These are phyloP conservation scores for Scheffersomyces spartinae DNA, from an alignment of 805 yeast species.

Conservation along the genomic window DNA sequence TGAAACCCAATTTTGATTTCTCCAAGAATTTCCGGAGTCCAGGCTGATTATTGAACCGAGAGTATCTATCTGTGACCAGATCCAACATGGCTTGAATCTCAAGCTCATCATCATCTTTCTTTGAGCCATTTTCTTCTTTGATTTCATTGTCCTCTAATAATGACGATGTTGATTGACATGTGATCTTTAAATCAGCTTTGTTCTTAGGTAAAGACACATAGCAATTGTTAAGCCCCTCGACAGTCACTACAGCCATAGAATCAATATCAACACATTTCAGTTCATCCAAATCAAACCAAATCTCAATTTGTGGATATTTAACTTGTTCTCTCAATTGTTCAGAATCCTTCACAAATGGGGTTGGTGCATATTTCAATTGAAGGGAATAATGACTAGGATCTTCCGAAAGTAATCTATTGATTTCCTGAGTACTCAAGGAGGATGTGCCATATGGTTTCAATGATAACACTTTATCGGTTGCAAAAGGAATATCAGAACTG, in stretches of 20 bases:
- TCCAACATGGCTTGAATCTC: slow-evolving; percentile 8
- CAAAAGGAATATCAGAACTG: slow-evolving; percentile 21
- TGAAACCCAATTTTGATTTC: slow-evolving; percentile 26
- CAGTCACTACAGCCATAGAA: slow-evolving; percentile 29
- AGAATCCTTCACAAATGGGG: slow-evolving; percentile 18
- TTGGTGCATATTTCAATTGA: slow-evolving; percentile 37
- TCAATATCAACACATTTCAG: slow-evolving; percentile 23
- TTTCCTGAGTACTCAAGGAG: slow-evolving; percentile 8
- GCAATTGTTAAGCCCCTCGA: slow-evolving; percentile 32
- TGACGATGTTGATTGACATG: slow-evolving; percentile 26
- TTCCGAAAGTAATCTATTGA: slow-evolving; percentile 9
- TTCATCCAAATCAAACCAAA: slow-evolving; percentile 37
- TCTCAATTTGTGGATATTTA: slow-evolving; percentile 41
- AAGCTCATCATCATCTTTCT: slow-evolving; percentile 3
- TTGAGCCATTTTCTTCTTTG: slow-evolving; percentile 5
- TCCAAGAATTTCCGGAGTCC: slow-evolving; percentile 30
- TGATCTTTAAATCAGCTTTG: slow-evolving; percentile 33
- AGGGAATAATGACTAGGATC: slow-evolving; percentile 26
- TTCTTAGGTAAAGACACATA: slow-evolving; percentile 30
- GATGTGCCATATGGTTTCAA: slow-evolving; percentile 14
- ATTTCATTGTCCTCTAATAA: slow-evolving; percentile 13
- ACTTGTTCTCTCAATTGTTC: slow-evolving; percentile 9
- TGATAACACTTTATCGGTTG: slow-evolving; percentile 19
- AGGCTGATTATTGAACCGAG: slow-evolving; percentile 24
- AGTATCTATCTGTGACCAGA: slow-evolving; percentile 14